Percentiles rank a stretch among this genome's conserved stretches.
Evolutionary conservation across 1,284 basidiomycete genomes (phyloP).

Genomic region (Marasmius tenuissimus): DNA sequence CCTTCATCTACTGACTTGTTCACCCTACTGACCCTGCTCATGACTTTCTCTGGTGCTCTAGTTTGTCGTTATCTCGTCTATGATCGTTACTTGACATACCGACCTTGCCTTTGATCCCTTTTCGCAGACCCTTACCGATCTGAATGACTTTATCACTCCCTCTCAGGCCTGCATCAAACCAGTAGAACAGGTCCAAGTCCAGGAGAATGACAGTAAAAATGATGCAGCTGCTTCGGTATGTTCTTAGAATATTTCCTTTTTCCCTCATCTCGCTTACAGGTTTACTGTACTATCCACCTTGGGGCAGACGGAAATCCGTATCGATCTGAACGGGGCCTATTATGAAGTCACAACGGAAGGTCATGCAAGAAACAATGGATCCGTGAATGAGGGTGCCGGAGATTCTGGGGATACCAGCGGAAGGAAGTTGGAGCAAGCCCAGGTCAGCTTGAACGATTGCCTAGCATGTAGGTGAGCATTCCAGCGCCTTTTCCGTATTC

Average conservation of each 20-base stretch:
- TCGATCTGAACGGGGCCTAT: constrained; percentile 80
- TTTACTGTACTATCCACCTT: neutral
- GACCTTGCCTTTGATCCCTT: neutral
- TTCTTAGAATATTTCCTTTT: constrained; percentile 7
- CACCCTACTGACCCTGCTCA: constrained; percentile 27
- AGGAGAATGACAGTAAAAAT: constrained; percentile 34
- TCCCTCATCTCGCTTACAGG: neutral
- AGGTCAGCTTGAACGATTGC: constrained; percentile 96
- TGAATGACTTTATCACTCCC: constrained; percentile 98
- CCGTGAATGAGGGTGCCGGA: neutral
- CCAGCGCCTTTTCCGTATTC: neutral
- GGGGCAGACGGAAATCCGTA: constrained; percentile 81
- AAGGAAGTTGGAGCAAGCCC: constrained; percentile 83
- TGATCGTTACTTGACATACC: neutral
- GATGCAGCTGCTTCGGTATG: constrained; percentile 64
- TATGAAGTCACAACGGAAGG: constrained; percentile 62
- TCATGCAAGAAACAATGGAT: constrained; percentile 21
- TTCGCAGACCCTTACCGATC: constrained; percentile 81
- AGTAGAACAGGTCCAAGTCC: constrained; percentile 64
- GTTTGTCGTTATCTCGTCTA: constrained; percentile 42
- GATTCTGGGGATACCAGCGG: constrained; percentile 17
- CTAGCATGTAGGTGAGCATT: constrained; percentile 78
- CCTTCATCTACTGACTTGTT: neutral
- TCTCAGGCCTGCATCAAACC: constrained; percentile 99
- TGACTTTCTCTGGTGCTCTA: constrained; percentile 91